A percentile compares a stretch with the other conserved stretches of the same genome.
Evolutionary conservation across 2,329 filamentous ascomycete genomes (phyloP).

Genomic region (Cercospora sp.): DNA sequence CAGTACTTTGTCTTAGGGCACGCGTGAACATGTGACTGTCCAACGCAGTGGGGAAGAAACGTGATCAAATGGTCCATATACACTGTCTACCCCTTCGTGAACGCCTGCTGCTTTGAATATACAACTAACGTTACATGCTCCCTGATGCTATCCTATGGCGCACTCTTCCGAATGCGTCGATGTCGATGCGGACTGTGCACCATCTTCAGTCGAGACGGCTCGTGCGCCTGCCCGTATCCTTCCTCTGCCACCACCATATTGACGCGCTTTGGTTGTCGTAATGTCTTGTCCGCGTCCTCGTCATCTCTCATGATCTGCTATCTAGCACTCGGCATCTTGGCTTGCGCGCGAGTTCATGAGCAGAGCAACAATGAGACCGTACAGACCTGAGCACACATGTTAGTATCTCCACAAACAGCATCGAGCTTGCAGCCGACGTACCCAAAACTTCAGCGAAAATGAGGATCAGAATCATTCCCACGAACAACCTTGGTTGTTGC

Average conservation of each 20-base stretch:
- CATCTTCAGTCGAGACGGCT: neutral
- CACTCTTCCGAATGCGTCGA: constrained; percentile 15
- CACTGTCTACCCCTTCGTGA: constrained; percentile 23
- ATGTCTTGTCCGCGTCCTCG: constrained; percentile 45
- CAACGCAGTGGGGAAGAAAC: neutral
- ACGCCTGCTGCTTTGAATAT: constrained; percentile 29
- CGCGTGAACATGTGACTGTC: neutral
- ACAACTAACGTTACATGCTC: constrained; percentile 31
- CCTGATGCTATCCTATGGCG: constrained; percentile 15
- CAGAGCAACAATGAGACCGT: constrained; percentile 96
- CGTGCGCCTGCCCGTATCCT: neutral
- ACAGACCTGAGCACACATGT: constrained; percentile 68
- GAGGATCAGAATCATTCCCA: constrained; percentile 98
- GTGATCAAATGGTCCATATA: constrained; percentile 13
- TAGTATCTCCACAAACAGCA: constrained; percentile 13
- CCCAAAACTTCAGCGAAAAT: constrained; percentile 99
- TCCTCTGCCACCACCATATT: neutral
- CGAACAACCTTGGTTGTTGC: constrained; percentile 82
- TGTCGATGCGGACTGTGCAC: constrained; percentile 9
- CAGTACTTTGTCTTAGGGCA: neutral
- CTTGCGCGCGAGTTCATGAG: constrained; percentile 95
- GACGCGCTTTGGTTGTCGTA: constrained; percentile 29
- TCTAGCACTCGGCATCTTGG: constrained; percentile 59
- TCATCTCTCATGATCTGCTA: constrained; percentile 47
- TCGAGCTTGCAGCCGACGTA: constrained; percentile 49